Evolutionary conservation across 1,284 basidiomycete genomes (phyloP).

Genomic region (Xerocomus amazonicus): DNA sequence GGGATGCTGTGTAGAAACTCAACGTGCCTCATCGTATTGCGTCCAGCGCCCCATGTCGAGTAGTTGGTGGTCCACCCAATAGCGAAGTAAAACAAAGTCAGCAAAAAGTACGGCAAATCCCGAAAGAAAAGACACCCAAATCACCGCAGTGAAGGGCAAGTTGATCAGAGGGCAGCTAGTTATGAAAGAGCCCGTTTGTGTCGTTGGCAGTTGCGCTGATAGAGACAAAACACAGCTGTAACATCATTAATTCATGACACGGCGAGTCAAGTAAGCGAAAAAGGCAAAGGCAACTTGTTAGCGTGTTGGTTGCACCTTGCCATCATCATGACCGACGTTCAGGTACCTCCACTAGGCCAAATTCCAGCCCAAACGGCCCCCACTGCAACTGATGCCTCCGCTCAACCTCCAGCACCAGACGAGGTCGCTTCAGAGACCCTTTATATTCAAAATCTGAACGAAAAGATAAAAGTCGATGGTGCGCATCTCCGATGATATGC

Average conservation of each 20-base stretch:
- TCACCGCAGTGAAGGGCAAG: not conserved
- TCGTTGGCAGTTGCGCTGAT: not conserved
- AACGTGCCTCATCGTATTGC: constrained; percentile 48
- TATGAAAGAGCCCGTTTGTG: not conserved
- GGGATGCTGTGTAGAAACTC: constrained; percentile 1
- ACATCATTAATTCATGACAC: not conserved
- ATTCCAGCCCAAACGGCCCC: constrained; percentile 40
- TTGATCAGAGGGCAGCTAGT: too few relatives aligned
- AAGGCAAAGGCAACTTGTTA: constrained; percentile 19
- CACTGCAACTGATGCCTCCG: constrained; percentile 24
- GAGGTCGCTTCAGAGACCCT: constrained; percentile 77
- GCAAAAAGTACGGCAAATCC: constrained; percentile 19
- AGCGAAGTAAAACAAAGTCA: constrained; percentile 3
- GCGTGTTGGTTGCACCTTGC: constrained; percentile 1
- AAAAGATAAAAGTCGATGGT: constrained; percentile 90
- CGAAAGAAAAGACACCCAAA: constrained; percentile 5
- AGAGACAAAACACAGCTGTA: not conserved
- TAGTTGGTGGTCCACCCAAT: constrained; percentile 23
- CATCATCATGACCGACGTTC: constrained; percentile 33
- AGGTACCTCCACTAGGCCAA: constrained; percentile 26
- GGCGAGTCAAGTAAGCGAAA: constrained; percentile 6
- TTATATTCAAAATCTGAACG: constrained; percentile 97
- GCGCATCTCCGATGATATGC: constrained; percentile 20
- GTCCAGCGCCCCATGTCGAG: constrained; percentile 52
- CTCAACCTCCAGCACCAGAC: constrained; percentile 35